These are phyloP conservation scores for Westerdykella aurantiaca DNA, from an alignment of 2,329 filamentous ascomycete genomes.

Conservation along the genomic window DNA sequence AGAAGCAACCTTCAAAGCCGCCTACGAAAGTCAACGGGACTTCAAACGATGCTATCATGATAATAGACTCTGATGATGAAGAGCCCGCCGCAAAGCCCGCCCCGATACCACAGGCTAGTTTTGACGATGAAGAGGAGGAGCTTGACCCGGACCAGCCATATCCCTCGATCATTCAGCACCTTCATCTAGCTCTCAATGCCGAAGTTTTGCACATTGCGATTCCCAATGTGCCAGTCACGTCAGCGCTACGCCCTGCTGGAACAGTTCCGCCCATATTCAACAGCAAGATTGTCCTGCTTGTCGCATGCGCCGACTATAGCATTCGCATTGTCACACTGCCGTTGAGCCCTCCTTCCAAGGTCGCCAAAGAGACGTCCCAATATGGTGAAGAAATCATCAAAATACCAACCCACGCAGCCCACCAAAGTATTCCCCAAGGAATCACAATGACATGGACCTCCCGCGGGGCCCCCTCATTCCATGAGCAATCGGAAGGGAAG, in stretches of 20 bases:
- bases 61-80: conserved; percentile 54
- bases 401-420: conserved; percentile 43
- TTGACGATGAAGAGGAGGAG: conserved; percentile 53
- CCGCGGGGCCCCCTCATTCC: conserved; percentile 13
- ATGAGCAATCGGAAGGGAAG: conserved; percentile 24
- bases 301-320: conserved; percentile 53
- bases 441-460: conserved; percentile 51
- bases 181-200: conserved; percentile 51
- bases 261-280: conserved; percentile 45
- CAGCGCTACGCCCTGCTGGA: conserved; percentile 26
- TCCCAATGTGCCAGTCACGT: conserved; percentile 34
- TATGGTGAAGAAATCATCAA: conserved; percentile 45
- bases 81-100: conserved; percentile 21
- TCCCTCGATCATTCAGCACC: conserved; percentile 48
- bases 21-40: conserved; percentile 39
- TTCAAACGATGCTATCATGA: conserved; percentile 46
- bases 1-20: conserved; percentile 27
- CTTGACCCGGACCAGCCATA: conserved; percentile 53
- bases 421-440: conserved; percentile 48
- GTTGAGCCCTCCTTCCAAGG: conserved; percentile 47
- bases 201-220: conserved; percentile 51
- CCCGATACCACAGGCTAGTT: conserved; percentile 33
- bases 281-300: conserved; percentile 49
- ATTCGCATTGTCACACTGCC: conserved; percentile 52
- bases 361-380: conserved; percentile 25